phyloP scores from a whole-genome alignment of 148 eudicot species.

The Tetragonia tetragonoides region DNA sequence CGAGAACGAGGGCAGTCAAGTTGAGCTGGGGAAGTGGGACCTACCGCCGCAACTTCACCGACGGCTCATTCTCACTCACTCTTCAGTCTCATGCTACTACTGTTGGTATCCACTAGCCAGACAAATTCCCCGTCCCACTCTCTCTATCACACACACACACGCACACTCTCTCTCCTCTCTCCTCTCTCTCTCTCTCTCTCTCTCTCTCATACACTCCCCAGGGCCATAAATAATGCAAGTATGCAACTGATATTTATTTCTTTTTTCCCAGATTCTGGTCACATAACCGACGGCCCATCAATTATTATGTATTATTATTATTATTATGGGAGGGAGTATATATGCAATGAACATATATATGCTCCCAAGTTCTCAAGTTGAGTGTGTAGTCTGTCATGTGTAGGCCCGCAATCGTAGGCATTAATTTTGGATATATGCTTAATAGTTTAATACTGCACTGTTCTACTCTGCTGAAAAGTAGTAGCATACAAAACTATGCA shows the following conservation, averaged over 20 bases:
- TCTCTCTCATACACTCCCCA: too few species aligned
- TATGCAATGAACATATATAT: not conserved
- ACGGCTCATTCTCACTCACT: not conserved
- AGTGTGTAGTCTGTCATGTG: not conserved
- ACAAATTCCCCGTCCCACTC: not conserved
- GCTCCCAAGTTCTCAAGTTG: too few species aligned
- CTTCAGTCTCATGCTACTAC: not conserved
- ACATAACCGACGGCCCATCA: conserved; percentile 1
- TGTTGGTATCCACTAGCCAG: not conserved
- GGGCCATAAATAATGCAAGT: too few species aligned
- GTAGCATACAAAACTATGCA: too few species aligned
- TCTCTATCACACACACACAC: too few species aligned
- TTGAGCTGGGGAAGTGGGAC: not conserved
- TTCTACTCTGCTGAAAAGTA: too few species aligned
- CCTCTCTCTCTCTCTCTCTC: not conserved
- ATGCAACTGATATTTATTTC: not conserved
- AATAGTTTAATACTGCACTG: too few species aligned
- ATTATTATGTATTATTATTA: not conserved
- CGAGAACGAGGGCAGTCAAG: not conserved
- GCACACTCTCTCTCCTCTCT: not conserved
- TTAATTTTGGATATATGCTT: too few species aligned
- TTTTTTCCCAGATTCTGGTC: not conserved
- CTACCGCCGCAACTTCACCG: conserved; percentile 24
- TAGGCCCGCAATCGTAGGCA: not conserved
- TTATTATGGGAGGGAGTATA: not conserved